Evolutionary conservation across 805 yeast species (phyloP).

Genomic region (Phaffomyces thermotolerans): DNA sequence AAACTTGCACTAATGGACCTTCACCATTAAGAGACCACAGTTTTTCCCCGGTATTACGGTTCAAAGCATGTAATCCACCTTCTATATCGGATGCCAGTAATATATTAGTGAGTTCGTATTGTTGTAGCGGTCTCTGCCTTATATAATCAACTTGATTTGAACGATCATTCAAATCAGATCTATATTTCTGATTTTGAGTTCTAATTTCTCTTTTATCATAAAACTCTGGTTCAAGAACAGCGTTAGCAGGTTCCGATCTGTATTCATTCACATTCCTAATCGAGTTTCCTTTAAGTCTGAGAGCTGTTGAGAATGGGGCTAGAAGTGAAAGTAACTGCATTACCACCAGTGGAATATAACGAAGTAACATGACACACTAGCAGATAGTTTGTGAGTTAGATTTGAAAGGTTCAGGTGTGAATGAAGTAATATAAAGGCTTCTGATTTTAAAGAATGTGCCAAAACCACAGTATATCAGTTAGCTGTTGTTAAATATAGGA

Average conservation of each 20-base stretch:
- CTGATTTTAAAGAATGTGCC: no score
- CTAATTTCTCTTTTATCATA: not conserved
- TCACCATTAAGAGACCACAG: constrained; percentile 71
- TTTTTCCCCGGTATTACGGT: constrained; percentile 64
- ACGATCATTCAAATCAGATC: constrained; percentile 1
- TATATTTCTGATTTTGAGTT: not conserved
- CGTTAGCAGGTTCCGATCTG: not conserved
- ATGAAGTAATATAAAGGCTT: no score
- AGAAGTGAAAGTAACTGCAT: not conserved
- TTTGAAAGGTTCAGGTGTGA: no score
- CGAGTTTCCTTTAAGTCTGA: not conserved
- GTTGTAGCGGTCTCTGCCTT: constrained; percentile 41
- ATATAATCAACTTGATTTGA: not conserved
- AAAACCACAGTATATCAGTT: no score
- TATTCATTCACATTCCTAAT: no score
- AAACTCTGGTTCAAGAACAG: not conserved
- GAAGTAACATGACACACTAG: not conserved
- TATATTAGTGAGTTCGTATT: constrained; percentile 64
- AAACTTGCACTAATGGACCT: constrained; percentile 49
- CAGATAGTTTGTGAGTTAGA: no score
- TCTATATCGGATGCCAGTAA: constrained; percentile 75
- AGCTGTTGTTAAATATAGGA: no score
- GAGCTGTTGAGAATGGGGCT: constrained; percentile 5
- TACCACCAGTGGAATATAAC: not conserved
- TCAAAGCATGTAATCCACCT: constrained; percentile 78